Evolutionary conservation across 257 asterid genomes (phyloP).

Genomic region (Scutellaria minor): DNA sequence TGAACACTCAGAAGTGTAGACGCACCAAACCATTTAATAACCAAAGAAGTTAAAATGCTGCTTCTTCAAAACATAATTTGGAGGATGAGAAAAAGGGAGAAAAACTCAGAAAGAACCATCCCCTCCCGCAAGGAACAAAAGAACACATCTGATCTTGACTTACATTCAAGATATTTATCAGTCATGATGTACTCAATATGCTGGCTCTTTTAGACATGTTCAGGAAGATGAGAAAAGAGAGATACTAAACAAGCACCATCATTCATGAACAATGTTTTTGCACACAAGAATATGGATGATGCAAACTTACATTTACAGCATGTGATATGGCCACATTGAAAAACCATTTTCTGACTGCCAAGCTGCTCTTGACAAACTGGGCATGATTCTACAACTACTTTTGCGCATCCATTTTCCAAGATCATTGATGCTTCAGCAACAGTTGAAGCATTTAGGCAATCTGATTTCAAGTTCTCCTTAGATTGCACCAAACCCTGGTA

Average conservation of each 20-base stretch:
- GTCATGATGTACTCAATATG: constrained; percentile 11
- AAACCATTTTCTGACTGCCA: constrained; percentile 87
- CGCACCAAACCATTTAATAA: not conserved
- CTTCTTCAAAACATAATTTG: not conserved
- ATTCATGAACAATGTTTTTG: constrained; percentile 10
- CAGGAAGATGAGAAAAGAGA: not conserved
- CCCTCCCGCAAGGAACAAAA: constrained; percentile 16
- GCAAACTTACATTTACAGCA: constrained; percentile 89
- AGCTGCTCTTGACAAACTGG: constrained; percentile 97
- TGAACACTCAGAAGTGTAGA: not conserved
- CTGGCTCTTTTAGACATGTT: constrained; percentile 11
- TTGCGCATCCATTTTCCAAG: constrained; percentile 44
- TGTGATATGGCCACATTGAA: constrained; percentile 92
- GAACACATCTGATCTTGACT: constrained; percentile 38
- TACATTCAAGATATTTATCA: constrained; percentile 41
- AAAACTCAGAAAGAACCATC: constrained; percentile 12
- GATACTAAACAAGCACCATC: constrained; percentile 12
- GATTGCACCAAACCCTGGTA: constrained; percentile 85
- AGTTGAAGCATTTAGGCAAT: constrained; percentile 45
- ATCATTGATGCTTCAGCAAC: constrained; percentile 40
- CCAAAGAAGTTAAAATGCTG: constrained; percentile 19
- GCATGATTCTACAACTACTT: constrained; percentile 60
- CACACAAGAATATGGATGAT: constrained; percentile 28
- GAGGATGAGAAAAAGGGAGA: not conserved
- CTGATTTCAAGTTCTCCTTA: constrained; percentile 51